Evolutionary conservation across 129 eudicot genomes (phyloP).

Genomic region (Flaveria bidentis): DNA sequence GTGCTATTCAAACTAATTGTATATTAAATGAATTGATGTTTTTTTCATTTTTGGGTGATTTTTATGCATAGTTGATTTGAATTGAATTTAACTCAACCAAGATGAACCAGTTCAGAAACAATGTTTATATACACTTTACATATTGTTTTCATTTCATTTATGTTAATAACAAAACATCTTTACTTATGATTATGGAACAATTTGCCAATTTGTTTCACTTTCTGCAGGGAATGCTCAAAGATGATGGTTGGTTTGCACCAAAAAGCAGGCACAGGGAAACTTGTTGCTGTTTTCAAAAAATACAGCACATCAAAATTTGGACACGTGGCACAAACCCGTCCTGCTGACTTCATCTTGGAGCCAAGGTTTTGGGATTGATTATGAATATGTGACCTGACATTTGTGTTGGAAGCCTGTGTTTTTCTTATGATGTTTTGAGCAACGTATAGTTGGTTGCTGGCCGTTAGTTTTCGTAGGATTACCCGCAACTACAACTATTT

Average conservation of each 20-base stretch:
- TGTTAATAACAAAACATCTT: no score
- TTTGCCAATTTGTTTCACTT: neutral
- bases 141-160: neutral
- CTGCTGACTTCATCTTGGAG: conserved; percentile 67
- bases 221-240: conserved; percentile 69
- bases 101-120: neutral
- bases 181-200: neutral
- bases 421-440: conserved; percentile 18
- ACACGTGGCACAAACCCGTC: conserved; percentile 54
- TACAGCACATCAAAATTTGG: conserved; percentile 75
- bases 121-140: no score
- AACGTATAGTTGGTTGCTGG: conserved; percentile 26
- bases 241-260: conserved; percentile 67
- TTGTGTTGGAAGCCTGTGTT: neutral
- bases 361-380: conserved; percentile 30
- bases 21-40: no score
- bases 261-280: conserved; percentile 65
- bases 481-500: conserved; percentile 3
- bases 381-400: neutral
- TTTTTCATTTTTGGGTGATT: no score
- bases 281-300: conserved; percentile 68
- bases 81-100: no score
- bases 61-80: no score
- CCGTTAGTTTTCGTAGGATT: neutral
- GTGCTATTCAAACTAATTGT: no score